Base-by-base conservation (phyloP, 306 rosid species). In the Vachellia pachyceras region DNA sequence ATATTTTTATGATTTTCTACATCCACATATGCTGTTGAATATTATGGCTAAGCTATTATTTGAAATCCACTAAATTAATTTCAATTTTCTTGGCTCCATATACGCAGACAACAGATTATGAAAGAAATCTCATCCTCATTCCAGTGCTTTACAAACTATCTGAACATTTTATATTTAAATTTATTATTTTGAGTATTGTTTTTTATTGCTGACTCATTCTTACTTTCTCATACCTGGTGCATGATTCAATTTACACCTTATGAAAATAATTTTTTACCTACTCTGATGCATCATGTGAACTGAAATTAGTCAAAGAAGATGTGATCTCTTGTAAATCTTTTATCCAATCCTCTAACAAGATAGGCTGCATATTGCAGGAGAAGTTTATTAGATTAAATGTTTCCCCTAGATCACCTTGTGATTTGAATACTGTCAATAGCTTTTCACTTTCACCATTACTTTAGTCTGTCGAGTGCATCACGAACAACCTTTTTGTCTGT, bases 401-500 rank as follows among this genome's bases (percentile, higher is more conserved):
- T 41, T 10, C n/a, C 7, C 52, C 11, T 41, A 18, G 49, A 5
- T 58, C 36, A 44, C 6, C 58, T 66, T 77, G 6, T 77, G 58
- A 23, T 35, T 15, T 66, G 46, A 74, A 37, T 46, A 42, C 33
- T 25, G 36, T 72, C 35, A 64, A 10, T 45, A 13, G 15, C 8
- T 61, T 35, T 65, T 65, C 25, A 15, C 23, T 36, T 76, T 63
- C 61, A 44, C 17, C 64, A 61, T 58, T 75, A 61, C 14, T 29
- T 75, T 41, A 39, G 57, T 60, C 37, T 69, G 29, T 22, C 3
- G 52, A 41, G 35, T 45, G 80, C 69, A 58, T 49, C 46, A 41
- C 13, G 33, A 17, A 37, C 69, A 45, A 37, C 57, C 76, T 81
- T 57, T 77, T 72, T 25, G 23, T 68, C 69, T 71, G 58, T 70